Base-by-base conservation (phyloP, 768 basidiomycete genomes). In the Cystobasidium ongulense region DNA sequence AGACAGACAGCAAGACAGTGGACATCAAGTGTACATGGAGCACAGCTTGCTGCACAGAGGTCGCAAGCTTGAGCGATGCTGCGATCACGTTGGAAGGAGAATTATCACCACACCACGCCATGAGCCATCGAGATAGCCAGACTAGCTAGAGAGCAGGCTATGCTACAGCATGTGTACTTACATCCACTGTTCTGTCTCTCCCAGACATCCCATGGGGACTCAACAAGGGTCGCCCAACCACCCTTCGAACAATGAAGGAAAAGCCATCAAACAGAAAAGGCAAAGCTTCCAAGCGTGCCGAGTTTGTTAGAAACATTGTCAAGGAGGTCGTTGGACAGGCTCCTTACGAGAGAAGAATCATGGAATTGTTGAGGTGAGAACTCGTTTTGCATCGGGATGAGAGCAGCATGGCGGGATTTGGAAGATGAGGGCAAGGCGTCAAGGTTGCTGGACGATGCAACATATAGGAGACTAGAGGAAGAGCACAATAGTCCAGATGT, bases 261-360 rank as follows among this genome's bases (percentile, higher is more conserved):
- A 77, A 77, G 74, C 78, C 77, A 59, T 64, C 73, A 63, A 76
- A 96, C 80, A 90, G 91, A 83, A 98, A 97, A 86, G 96, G 96
- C 78, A 84, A 87, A 76, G 87, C 87, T 81, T 92, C 90, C 61
- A 87, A 88, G 78, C 92, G 92, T 85, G 93, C 89, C 81, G 89
- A 89, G 80, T 92, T 99, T 80, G 93, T 97, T 81, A 90, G 91
- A 81, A 89, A 88, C 77, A 86, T 98, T 75, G 86, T 98, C 80
- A 88, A 95, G 78, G 96, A 99, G 86, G 96, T 99, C 81, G 92
- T 88, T 79, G 95, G 95, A 75, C 97, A 96, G 85, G 90, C 92
- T 39, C 89, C 95, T 39, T 98, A 99, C 82, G 96, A 99, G 87
- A 87, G 93, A 81, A 88, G 96, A 78, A 93, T 98, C 71, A 87